Evolutionary conservation across 2,329 filamentous ascomycete genomes (phyloP).

Genomic region (Bertia moriformis): DNA sequence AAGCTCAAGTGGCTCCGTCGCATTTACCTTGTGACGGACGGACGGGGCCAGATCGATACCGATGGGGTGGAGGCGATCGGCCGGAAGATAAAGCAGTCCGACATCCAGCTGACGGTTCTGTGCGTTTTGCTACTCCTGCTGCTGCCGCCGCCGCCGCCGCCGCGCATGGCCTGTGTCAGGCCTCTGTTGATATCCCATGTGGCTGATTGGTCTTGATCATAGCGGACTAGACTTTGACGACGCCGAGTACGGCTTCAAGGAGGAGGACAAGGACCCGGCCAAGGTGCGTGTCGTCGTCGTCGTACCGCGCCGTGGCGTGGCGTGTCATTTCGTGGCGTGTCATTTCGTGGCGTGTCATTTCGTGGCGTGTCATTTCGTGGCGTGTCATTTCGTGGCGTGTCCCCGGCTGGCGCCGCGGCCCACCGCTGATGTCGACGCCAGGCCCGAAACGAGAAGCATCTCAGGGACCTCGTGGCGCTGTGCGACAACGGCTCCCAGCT

Average conservation of each 20-base stretch:
- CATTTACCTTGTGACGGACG: conserved; percentile 79
- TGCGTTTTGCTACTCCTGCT: too few species aligned
- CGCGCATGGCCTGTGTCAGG: too few species aligned
- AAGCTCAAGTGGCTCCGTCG: conserved; percentile 68
- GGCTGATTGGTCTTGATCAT: conserved; percentile 10
- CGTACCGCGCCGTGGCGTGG: too few species aligned
- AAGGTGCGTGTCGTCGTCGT: too few species aligned
- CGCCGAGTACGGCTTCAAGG: conserved; percentile 74
- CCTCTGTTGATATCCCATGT: background rate
- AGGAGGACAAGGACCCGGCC: conserved; percentile 61
- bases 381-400: conserved; percentile 6
- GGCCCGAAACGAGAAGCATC: conserved; percentile 56
- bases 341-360: too few species aligned
- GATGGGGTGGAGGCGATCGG: conserved; percentile 59
- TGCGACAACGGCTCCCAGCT: conserved; percentile 57
- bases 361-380: too few species aligned
- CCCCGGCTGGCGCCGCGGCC: background rate
- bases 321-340: too few species aligned
- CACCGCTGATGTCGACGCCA: conserved; percentile 14
- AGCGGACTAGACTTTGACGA: conserved; percentile 92
- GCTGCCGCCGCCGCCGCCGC: too few species aligned
- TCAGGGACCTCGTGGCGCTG: conserved; percentile 50
- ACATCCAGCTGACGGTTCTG: conserved; percentile 68
- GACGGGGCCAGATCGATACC: conserved; percentile 54
- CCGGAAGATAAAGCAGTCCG: conserved; percentile 57